Evolutionary conservation across 306 rosid genomes (phyloP).

Genomic region (Dryas alaskensis): DNA sequence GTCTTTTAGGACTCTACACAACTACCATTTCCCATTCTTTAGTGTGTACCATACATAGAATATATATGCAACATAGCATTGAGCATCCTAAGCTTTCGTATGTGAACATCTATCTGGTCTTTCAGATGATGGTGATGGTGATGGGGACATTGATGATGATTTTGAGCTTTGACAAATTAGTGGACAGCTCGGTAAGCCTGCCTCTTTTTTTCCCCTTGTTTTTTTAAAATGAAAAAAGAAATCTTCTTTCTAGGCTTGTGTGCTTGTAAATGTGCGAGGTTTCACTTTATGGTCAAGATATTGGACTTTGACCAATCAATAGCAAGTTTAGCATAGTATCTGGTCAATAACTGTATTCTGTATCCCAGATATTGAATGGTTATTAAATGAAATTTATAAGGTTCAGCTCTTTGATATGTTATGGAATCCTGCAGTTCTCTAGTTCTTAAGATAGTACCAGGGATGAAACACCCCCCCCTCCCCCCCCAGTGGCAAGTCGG

Average conservation of each 20-base stretch:
- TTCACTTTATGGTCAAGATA: too few relatives aligned
- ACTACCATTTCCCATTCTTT: neutral
- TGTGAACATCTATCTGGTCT: slow-evolving; percentile 27
- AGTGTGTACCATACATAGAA: neutral
- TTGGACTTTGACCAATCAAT: neutral
- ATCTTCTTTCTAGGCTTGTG: neutral
- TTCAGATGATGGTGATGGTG: slow-evolving; percentile 36
- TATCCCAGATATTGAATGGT: neutral
- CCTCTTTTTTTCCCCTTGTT: neutral
- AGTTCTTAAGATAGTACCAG: neutral
- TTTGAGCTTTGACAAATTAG: slow-evolving; percentile 40
- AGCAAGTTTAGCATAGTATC: neutral
- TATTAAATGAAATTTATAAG: too few relatives aligned
- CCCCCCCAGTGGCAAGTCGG: neutral
- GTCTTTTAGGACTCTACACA: neutral
- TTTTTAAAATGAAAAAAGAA: too few relatives aligned
- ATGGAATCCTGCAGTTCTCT: too few relatives aligned
- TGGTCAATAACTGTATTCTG: neutral
- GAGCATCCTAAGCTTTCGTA: neutral
- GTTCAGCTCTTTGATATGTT: too few relatives aligned
- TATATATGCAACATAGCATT: neutral
- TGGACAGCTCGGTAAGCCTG: slow-evolving; percentile 53
- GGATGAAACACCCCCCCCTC: too few relatives aligned
- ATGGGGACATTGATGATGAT: slow-evolving; percentile 46
- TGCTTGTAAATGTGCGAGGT: neutral